Conservation (phyloP, 768 basidiomycete species). For the Boletellus sp. region DNA sequence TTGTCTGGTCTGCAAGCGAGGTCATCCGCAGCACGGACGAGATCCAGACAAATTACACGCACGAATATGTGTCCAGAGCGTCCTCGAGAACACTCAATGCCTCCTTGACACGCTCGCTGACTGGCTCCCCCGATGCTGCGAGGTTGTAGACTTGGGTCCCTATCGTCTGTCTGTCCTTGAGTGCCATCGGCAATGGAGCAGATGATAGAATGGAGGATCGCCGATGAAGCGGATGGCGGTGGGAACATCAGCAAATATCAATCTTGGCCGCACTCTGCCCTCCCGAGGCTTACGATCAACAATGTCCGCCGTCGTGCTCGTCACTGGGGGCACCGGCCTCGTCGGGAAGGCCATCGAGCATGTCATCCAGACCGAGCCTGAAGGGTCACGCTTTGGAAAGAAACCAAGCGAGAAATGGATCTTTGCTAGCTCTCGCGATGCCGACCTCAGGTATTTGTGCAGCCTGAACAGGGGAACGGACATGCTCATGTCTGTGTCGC, state of each 20-base stretch:
- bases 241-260: slow-evolving; percentile 16
- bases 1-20: slow-evolving; percentile 50
- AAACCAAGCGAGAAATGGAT: slow-evolving; percentile 79
- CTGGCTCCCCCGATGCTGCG: slow-evolving; percentile 50
- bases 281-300: background rate
- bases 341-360: slow-evolving; percentile 83
- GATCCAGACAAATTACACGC: slow-evolving; percentile 32
- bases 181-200: background rate
- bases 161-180: slow-evolving; percentile 51
- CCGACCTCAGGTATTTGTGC: slow-evolving; percentile 72
- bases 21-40: slow-evolving; percentile 5
- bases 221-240: slow-evolving; percentile 3
- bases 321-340: slow-evolving; percentile 83
- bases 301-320: slow-evolving; percentile 55
- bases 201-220: too few species aligned
- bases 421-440: slow-evolving; percentile 75
- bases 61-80: slow-evolving; percentile 79
- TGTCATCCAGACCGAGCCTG: slow-evolving; percentile 73
- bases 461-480: background rate
- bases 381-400: slow-evolving; percentile 77
- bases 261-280: too few species aligned
- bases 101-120: slow-evolving; percentile 64
- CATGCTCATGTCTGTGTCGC: slow-evolving; percentile 4
- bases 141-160: slow-evolving; percentile 60
- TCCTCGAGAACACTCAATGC: slow-evolving; percentile 80